These are phyloP conservation scores for Trichophyton mentagrophytes DNA, from an alignment of 2,329 filamentous ascomycete species.

Conservation along the genomic window DNA sequence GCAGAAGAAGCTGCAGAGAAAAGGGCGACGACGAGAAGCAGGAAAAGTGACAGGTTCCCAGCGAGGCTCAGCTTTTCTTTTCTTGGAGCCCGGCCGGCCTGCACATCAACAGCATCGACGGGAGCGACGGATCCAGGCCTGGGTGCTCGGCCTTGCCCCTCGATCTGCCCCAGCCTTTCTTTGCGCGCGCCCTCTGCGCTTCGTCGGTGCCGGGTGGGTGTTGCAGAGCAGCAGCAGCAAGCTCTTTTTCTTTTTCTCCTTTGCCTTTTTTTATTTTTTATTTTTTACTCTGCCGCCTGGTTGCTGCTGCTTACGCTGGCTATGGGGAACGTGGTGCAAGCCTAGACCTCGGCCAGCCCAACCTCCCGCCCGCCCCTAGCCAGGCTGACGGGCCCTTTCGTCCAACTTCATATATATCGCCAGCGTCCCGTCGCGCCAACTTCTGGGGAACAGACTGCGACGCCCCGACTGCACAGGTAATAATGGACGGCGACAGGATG, in stretches of 20 bases:
- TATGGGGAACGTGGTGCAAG: conserved; percentile 3
- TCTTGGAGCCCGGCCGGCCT: neutral
- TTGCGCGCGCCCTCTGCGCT: too few relatives aligned
- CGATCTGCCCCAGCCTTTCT: too few relatives aligned
- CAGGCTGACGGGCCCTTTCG: neutral
- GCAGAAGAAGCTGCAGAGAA: neutral
- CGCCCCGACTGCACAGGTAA: neutral
- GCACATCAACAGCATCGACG: neutral
- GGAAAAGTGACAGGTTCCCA: neutral
- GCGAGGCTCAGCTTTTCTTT: too few relatives aligned
- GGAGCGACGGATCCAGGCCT: neutral
- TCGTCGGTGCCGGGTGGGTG: too few relatives aligned
- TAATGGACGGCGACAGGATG: conserved; percentile 27
- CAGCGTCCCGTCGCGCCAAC: neutral
- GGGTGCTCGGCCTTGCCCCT: neutral
- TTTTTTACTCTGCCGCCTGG: neutral
- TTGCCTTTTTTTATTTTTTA: too few relatives aligned
- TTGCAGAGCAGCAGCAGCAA: too few relatives aligned
- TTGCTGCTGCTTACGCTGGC: neutral
- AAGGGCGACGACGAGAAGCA: neutral
- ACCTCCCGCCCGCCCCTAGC: conserved; percentile 1
- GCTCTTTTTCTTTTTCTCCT: too few relatives aligned
- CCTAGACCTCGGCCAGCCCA: conserved; percentile 2
- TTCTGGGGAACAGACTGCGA: neutral
- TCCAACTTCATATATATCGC: conserved; percentile 4